Evolutionary conservation across 2,329 filamentous ascomycete species (phyloP).

Genomic region (Aureobasidium sp.): DNA sequence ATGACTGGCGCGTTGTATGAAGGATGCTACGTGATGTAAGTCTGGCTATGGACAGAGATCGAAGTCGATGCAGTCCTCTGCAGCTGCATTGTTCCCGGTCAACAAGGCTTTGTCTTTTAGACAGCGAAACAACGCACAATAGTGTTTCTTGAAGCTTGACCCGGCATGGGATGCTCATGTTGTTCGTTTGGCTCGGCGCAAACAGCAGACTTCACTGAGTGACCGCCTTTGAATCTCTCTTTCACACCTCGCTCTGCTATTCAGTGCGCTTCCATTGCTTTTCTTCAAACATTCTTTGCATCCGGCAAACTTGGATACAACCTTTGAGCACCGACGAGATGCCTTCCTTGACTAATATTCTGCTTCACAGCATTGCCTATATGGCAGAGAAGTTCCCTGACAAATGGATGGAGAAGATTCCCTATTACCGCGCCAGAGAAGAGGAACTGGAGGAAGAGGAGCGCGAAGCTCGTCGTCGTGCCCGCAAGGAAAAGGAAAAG

Average conservation of each 20-base stretch:
- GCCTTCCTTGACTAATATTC: constrained; percentile 13
- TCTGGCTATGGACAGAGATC: neutral
- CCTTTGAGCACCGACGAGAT: neutral
- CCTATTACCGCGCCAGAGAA: constrained; percentile 28
- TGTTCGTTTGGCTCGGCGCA: constrained; percentile 8
- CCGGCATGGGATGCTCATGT: neutral
- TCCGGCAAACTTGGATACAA: neutral
- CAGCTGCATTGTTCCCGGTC: neutral
- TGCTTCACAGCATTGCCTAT: constrained; percentile 17
- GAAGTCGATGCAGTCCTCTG: neutral
- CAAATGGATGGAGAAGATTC: constrained; percentile 30
- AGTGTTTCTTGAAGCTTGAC: neutral
- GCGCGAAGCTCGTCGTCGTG: constrained; percentile 10
- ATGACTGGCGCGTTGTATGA: constrained; percentile 6
- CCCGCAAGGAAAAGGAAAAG: constrained; percentile 14
- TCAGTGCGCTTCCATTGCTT: neutral
- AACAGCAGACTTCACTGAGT: neutral
- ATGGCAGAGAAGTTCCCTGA: constrained; percentile 31
- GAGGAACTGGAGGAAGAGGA: constrained; percentile 17
- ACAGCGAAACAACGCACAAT: neutral
- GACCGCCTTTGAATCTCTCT: neutral
- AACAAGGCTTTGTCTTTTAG: neutral
- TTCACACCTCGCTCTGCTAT: neutral
- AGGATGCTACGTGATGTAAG: constrained; percentile 8
- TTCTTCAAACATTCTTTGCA: neutral